Evolutionary conservation across 1,284 basidiomycete genomes (phyloP), one percentile per base, ranked within the genome.

Genomic region (Phellinidium pouzarii): DNA sequence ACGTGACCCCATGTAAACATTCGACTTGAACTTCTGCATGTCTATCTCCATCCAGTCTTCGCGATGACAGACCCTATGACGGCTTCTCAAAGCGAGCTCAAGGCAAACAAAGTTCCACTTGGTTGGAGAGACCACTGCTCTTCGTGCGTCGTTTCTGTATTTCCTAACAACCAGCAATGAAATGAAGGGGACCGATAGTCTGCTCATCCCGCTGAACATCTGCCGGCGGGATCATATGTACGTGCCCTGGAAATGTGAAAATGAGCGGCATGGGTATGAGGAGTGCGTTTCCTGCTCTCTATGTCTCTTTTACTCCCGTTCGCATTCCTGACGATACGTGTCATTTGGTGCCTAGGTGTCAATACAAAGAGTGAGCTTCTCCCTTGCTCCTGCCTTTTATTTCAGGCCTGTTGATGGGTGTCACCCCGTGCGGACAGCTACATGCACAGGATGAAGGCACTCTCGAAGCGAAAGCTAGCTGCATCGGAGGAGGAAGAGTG

Each of bases 91-190:
- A 74, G 80, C 57, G 89, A 94, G 68, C 77, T 91, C 66, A 88
- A 90, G 68, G 77, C 79, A 5, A 76, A 87, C 56, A 76, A 75
- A 57, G 76, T 94, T 22, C 93, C 93, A 6, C 60, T 95, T 7
- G 86, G 78, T 9, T 96, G 88, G 84, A 77, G 93, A 63, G 93
- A 96, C 70, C 80, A 86, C 60, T 96, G 93, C 70, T 94, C 92
- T 61, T 82, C 91, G 93, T 95, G 67, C 64, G 87, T 80, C 57
- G 43, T 49, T 34, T 47, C 23, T 51, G 23, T 31, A 25, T 26
- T 7, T 34, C 8, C 40, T 20, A 14, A 36, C 4, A 25, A 31
- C 40, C 7, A 3, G 5, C 50, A 44, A 25, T 47, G 37, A 45
- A 43, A 52, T 58, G n/a, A 49, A 29, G 36, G 51, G 48, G 23